Evolutionary conservation across 768 basidiomycete species (phyloP).

Genomic region (Hygrocybe punicea): DNA sequence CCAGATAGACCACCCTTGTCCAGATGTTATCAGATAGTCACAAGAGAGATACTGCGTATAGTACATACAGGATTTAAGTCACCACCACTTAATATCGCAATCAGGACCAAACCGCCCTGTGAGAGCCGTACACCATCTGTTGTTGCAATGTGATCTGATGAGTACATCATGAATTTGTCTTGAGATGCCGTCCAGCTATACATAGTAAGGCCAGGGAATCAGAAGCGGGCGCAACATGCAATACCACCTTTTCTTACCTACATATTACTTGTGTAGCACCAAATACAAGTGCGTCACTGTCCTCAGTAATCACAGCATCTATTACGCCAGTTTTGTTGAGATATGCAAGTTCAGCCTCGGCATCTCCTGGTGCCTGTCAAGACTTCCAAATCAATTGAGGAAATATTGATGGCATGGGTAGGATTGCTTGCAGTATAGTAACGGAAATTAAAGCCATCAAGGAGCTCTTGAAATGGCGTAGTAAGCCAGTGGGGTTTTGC

Average conservation of each 20-base stretch:
- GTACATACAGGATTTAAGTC: slow-evolving; percentile 35
- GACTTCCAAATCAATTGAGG: background rate
- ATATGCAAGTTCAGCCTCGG: too few relatives aligned
- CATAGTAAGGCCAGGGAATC: too few relatives aligned
- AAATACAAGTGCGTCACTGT: slow-evolving; percentile 10
- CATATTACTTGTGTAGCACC: slow-evolving; percentile 51
- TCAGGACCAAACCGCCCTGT: slow-evolving; percentile 29
- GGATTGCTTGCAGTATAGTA: background rate
- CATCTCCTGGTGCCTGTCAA: too few relatives aligned
- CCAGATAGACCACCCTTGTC: slow-evolving; percentile 28
- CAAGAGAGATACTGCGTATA: too few relatives aligned
- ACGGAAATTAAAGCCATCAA: too few relatives aligned
- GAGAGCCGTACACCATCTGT: slow-evolving; percentile 27
- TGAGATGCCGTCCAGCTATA: background rate
- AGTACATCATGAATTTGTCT: slow-evolving; percentile 13
- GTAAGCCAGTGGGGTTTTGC: too few relatives aligned
- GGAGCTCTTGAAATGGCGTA: too few relatives aligned
- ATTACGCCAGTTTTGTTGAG: slow-evolving; percentile 23
- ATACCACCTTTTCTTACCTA: too few relatives aligned
- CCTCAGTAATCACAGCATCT: slow-evolving; percentile 5
- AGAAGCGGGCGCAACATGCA: too few relatives aligned
- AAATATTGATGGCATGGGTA: too few relatives aligned
- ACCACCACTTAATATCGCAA: slow-evolving; percentile 33
- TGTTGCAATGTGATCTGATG: slow-evolving; percentile 12
- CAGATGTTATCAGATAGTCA: too few relatives aligned